phyloP scores from a whole-genome alignment of 2,329 filamentous ascomycete genomes.

The Madurella mycetomatis region DNA sequence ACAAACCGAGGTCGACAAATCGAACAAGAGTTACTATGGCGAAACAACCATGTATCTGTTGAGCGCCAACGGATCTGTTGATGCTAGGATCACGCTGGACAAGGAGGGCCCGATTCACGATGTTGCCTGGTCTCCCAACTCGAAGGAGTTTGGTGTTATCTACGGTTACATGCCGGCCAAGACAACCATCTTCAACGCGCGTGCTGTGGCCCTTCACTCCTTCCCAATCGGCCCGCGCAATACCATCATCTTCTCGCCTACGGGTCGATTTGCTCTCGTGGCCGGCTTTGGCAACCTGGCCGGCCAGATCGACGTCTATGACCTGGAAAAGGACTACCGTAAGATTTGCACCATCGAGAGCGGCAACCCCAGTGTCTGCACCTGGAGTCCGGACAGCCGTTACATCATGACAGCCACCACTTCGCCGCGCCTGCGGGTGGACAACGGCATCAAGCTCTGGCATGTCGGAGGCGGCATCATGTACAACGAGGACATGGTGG shows the following conservation, averaged over 20 bases:
- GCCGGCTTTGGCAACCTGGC: constrained; percentile 97
- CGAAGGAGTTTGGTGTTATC: constrained; percentile 94
- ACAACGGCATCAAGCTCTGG: constrained; percentile 95
- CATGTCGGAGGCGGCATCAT: constrained; percentile 83
- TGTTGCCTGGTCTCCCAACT: constrained; percentile 96
- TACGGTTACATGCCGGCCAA: constrained; percentile 99
- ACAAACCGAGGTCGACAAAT: constrained; percentile 96
- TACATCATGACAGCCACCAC: constrained; percentile 98
- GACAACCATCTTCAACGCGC: constrained; percentile 94
- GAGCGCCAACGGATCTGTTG: constrained; percentile 85
- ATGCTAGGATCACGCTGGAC: constrained; percentile 86
- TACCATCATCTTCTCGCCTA: constrained; percentile 91
- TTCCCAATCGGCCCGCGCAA: constrained; percentile 88
- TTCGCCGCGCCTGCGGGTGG: constrained; percentile 87
- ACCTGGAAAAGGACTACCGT: constrained; percentile 86
- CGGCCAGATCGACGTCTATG: constrained; percentile 96
- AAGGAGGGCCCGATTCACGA: constrained; percentile 96
- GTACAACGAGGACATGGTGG: constrained; percentile 93
- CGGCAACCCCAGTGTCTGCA: constrained; percentile 90
- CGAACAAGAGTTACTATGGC: constrained; percentile 98
- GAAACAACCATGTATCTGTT: constrained; percentile 96
- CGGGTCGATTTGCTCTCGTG: constrained; percentile 86
- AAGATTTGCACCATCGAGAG: constrained; percentile 94
- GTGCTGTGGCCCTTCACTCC: constrained; percentile 74
- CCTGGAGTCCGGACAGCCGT: constrained; percentile 94